Evolutionary conservation across 148 eudicot genomes (phyloP).

Genomic region (Vaccinium myrtillus): DNA sequence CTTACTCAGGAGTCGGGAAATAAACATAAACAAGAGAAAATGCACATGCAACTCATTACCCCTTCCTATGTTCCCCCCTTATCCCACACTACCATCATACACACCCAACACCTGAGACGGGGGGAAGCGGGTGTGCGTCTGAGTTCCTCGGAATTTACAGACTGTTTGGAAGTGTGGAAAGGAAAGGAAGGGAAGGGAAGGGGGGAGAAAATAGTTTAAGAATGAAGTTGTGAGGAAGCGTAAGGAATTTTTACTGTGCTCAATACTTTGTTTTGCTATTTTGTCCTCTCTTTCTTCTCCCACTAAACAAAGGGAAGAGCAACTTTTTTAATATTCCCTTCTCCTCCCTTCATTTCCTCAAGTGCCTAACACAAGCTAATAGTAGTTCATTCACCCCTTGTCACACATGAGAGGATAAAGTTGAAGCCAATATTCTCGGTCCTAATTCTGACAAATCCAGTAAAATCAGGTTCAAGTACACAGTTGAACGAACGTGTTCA

Average conservation of each 20-base stretch:
- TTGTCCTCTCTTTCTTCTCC: not conserved
- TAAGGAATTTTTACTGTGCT: not conserved
- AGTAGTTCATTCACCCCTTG: not conserved
- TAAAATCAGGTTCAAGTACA: not conserved
- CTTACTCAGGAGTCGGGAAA: not conserved
- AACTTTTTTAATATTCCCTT: not conserved
- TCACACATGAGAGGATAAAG: not conserved
- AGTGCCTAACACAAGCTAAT: not conserved
- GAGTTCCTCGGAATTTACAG: not conserved
- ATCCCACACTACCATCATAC: not conserved
- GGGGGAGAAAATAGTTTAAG: not conserved
- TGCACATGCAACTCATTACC: not conserved
- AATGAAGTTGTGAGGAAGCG: not conserved
- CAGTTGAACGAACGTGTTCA: not conserved
- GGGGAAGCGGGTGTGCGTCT: not conserved
- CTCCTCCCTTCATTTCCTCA: not conserved
- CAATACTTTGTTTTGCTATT: not conserved
- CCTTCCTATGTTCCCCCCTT: not conserved
- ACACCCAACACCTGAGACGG: not conserved
- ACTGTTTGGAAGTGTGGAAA: not conserved
- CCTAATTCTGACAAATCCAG: not conserved
- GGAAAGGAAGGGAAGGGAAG: not conserved
- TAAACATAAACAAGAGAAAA: not conserved
- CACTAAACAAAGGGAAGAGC: not conserved
- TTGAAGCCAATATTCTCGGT: conserved; percentile 3